A percentile compares a stretch with the other conserved stretches of the same genome.
Evolutionary conservation across 495 filamentous ascomycete genomes (phyloP).

Genomic region (Penicillium manginii): DNA sequence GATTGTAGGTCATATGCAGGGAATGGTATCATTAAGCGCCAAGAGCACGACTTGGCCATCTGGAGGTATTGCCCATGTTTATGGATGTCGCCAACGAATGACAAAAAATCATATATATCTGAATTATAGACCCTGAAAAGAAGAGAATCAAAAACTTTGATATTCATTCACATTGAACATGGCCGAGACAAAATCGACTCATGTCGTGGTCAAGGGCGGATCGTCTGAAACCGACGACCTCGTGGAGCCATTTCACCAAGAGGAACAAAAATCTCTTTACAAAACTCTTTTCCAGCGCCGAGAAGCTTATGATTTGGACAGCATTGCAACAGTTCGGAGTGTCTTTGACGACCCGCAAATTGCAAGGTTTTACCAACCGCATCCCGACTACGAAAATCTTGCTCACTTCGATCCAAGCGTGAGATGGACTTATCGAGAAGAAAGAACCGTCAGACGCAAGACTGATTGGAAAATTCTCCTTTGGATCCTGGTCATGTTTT

Average conservation of each 20-base stretch:
- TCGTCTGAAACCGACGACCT: background rate
- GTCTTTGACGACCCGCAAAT: conserved; percentile 53
- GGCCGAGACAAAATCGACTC: background rate
- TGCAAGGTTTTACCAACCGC: conserved; percentile 52
- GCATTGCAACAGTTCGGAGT: conserved; percentile 56
- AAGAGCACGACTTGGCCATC: background rate
- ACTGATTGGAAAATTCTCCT: conserved; percentile 50
- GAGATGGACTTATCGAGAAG: conserved; percentile 55
- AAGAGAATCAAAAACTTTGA: background rate
- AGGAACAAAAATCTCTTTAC: background rate
- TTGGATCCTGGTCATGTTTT: conserved; percentile 76
- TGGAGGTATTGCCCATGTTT: background rate
- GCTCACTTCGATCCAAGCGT: conserved; percentile 51
- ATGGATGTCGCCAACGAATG: background rate
- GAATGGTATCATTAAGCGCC: background rate
- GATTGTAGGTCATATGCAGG: background rate
- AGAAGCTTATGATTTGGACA: conserved; percentile 42
- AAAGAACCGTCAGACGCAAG: conserved; percentile 34
- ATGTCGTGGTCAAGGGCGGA: background rate
- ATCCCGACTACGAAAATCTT: conserved; percentile 52
- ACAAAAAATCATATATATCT: background rate
- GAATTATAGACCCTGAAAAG: background rate
- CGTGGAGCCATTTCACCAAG: background rate
- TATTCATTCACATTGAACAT: background rate
- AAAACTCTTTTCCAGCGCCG: background rate